These are phyloP conservation scores for Helenozyma baotianmanensis DNA, from an alignment of 805 yeast species.

Conservation along the genomic window DNA sequence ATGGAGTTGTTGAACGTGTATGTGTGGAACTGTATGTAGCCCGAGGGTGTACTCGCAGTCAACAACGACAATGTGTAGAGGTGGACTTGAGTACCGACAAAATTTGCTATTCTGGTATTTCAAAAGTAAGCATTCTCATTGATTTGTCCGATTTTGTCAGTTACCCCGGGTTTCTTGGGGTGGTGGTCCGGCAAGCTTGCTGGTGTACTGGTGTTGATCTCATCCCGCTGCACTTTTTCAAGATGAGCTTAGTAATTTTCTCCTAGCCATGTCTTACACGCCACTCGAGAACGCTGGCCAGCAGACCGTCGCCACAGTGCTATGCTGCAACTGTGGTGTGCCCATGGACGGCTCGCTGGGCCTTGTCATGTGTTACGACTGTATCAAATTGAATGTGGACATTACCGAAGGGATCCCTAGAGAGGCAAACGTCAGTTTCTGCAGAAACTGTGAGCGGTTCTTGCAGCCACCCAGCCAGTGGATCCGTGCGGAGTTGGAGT, in stretches of 20 bases:
- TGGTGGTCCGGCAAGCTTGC: too few relatives aligned
- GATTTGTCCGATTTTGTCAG: neutral
- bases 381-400: slow-evolving; percentile 90
- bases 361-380: slow-evolving; percentile 93
- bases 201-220: slow-evolving; percentile 3
- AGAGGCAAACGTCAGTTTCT: slow-evolving; percentile 88
- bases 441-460: slow-evolving; percentile 96
- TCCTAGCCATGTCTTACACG: slow-evolving; percentile 14
- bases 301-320: slow-evolving; percentile 66
- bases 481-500: slow-evolving; percentile 86
- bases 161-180: too few relatives aligned
- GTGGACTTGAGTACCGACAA: too few relatives aligned
- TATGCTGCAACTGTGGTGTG: slow-evolving; percentile 97
- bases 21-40: too few relatives aligned
- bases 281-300: slow-evolving; percentile 12
- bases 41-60: too few relatives aligned
- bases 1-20: too few relatives aligned
- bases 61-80: too few relatives aligned
- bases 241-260: slow-evolving; percentile 5
- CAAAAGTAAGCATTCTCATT: neutral
- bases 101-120: too few relatives aligned
- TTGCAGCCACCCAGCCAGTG: slow-evolving; percentile 93
- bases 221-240: slow-evolving; percentile 3
- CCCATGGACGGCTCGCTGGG: slow-evolving; percentile 96
- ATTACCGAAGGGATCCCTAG: slow-evolving; percentile 89